Evolutionary conservation across 306 rosid genomes (phyloP).

Genomic region (Trifolium repens): DNA sequence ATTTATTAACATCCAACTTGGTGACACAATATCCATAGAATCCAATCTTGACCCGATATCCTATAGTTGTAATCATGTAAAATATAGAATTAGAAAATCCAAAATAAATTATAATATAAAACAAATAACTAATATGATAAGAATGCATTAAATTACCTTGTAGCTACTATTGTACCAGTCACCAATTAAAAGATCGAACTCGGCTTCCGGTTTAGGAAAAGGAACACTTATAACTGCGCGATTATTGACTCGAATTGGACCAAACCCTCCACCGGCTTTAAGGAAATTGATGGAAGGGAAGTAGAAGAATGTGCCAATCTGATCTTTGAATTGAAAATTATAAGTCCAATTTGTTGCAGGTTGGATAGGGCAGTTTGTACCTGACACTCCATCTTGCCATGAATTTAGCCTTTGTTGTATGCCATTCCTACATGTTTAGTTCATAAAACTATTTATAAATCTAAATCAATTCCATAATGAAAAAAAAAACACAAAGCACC

Average conservation of each 20-base stretch:
- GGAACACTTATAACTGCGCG: conserved; percentile 64
- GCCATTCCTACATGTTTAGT: conserved; percentile 67
- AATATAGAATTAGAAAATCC: background rate
- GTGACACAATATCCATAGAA: conserved; percentile 34
- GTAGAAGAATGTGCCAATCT: conserved; percentile 85
- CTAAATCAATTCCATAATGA: background rate
- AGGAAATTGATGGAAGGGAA: conserved; percentile 83
- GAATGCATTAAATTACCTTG: conserved; percentile 53
- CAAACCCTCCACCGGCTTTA: conserved; percentile 83
- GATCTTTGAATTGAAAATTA: conserved; percentile 75
- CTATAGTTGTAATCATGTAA: conserved; percentile 45
- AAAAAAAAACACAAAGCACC: background rate
- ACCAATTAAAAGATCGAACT: conserved; percentile 78
- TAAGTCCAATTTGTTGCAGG: conserved; percentile 74
- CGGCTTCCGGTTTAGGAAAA: conserved; percentile 76
- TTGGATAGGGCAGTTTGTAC: conserved; percentile 81
- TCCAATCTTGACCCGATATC: conserved; percentile 46
- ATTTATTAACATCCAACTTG: conserved; percentile 68
- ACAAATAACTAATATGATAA: background rate
- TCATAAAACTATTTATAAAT: background rate
- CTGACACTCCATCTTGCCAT: conserved; percentile 97
- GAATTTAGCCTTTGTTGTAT: conserved; percentile 84
- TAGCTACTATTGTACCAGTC: conserved; percentile 74
- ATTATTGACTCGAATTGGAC: conserved; percentile 71
- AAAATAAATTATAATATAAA: background rate